A percentile compares a stretch with the other conserved stretches of the same genome.
These are phyloP conservation scores for Candida tammaniensis DNA, from an alignment of 805 yeast species.

Conservation along the genomic window DNA sequence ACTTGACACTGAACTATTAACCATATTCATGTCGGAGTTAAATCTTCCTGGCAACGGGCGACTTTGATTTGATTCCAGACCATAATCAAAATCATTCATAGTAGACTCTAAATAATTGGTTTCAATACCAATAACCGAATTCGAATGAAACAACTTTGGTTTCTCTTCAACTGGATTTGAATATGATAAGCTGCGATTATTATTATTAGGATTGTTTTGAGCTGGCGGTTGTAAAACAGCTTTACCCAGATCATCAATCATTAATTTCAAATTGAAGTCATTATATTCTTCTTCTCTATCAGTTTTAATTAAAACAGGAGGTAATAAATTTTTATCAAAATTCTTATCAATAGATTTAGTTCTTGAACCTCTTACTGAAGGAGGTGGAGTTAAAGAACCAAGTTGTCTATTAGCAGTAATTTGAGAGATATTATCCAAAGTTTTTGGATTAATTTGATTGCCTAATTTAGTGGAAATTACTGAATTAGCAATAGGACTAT, in stretches of 20 bases:
- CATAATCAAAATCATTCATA: constrained; percentile 12
- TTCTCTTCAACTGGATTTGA: constrained; percentile 8
- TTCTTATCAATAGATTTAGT: constrained; percentile 1
- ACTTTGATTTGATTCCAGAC: constrained; percentile 12
- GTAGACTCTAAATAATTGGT: constrained; percentile 11
- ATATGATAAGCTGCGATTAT: constrained; percentile 8
- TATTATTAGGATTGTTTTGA: no score
- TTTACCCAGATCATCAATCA: constrained; percentile 40
- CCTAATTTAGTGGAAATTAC: constrained; percentile 10
- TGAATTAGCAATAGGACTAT: constrained; percentile 8
- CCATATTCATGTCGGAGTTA: constrained; percentile 7
- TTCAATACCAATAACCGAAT: constrained; percentile 29
- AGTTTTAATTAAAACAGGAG: constrained; percentile 12
- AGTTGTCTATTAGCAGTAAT: constrained; percentile 18
- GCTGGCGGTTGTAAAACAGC: constrained; percentile 26
- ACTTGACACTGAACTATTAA: not conserved
- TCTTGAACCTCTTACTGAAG: constrained; percentile 7
- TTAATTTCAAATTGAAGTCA: constrained; percentile 34
- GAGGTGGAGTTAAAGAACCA: constrained; percentile 13
- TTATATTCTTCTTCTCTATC: constrained; percentile 9
- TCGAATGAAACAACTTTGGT: constrained; percentile 23
- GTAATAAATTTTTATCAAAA: constrained; percentile 10
- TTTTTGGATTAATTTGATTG: constrained; percentile 26
- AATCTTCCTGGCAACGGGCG: constrained; percentile 6
- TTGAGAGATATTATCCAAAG: constrained; percentile 32